A percentile compares a stretch with the other conserved stretches of the same genome.
Conservation (phyloP, 1,139 yeast genomes). For the Candida sp. region DNA sequence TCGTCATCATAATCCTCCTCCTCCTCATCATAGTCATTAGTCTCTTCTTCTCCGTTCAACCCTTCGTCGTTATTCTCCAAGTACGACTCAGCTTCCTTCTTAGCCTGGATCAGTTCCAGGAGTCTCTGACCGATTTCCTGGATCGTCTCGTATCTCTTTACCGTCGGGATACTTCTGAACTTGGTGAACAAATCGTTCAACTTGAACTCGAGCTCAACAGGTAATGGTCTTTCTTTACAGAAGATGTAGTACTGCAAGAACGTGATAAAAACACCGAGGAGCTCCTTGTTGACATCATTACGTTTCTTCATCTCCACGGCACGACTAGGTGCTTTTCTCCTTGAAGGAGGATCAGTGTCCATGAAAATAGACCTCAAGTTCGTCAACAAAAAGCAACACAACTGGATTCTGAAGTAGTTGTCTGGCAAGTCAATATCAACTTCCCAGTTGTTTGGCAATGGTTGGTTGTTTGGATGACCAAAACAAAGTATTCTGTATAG, state of each 20-base stretch:
- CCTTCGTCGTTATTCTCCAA: slow-evolving; percentile 19
- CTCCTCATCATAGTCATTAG: slow-evolving; percentile 20
- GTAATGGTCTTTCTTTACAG: slow-evolving; percentile 67
- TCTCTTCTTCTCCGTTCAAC: slow-evolving; percentile 16
- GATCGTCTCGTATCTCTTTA: slow-evolving; percentile 41
- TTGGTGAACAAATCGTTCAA: slow-evolving; percentile 48
- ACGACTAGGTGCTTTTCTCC: slow-evolving; percentile 11
- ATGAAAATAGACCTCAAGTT: slow-evolving; percentile 17
- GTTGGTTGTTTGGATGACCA: slow-evolving; percentile 72
- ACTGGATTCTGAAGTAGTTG: slow-evolving; percentile 73
- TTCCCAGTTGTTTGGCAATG: slow-evolving; percentile 47
- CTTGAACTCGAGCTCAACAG: slow-evolving; percentile 65
- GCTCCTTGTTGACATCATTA: slow-evolving; percentile 20
- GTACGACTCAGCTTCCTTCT: slow-evolving; percentile 20
- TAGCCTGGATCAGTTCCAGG: slow-evolving; percentile 26
- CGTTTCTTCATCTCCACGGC: slow-evolving; percentile 12
- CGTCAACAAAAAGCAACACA: slow-evolving; percentile 40
- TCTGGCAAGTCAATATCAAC: slow-evolving; percentile 61
- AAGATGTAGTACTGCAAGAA: slow-evolving; percentile 79
- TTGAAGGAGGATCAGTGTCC: slow-evolving; percentile 12
- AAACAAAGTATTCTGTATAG: slow-evolving; percentile 63
- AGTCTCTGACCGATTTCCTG: slow-evolving; percentile 46
- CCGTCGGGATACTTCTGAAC: slow-evolving; percentile 20
- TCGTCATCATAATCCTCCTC: slow-evolving; percentile 20
- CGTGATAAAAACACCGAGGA: slow-evolving; percentile 52